Percentiles rank a stretch among this genome's conserved stretches.
These are phyloP conservation scores for Nemania abortiva DNA, from an alignment of 2,329 filamentous ascomycete species.

Conservation along the genomic window DNA sequence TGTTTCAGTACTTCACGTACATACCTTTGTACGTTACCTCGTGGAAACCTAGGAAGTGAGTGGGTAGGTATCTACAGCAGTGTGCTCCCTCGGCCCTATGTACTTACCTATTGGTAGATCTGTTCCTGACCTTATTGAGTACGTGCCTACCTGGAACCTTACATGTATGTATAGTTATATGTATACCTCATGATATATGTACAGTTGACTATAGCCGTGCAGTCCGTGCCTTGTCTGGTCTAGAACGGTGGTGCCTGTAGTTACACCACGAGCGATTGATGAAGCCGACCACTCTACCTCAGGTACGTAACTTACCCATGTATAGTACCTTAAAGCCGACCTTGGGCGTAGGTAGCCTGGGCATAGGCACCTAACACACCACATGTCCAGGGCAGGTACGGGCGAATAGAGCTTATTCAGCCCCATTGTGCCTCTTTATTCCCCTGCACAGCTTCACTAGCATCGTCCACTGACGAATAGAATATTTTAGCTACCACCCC, in stretches of 20 bases:
- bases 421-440: neutral
- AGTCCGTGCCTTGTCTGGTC: neutral
- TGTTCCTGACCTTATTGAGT: conserved; percentile 31
- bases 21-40: too few relatives aligned
- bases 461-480: too few relatives aligned
- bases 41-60: neutral
- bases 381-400: neutral
- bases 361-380: conserved; percentile 2
- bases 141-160: conserved; percentile 14
- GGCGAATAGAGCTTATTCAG: neutral
- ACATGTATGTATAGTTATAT: neutral
- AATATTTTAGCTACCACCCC: too few relatives aligned
- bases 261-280: neutral
- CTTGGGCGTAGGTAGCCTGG: neutral
- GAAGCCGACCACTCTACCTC: neutral
- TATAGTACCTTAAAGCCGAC: neutral
- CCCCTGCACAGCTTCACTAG: too few relatives aligned
- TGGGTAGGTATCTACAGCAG: neutral
- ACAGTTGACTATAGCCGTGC: neutral
- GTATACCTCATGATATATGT: neutral
- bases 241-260: conserved; percentile 2
- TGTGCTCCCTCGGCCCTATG: conserved; percentile 13
- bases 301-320: too few relatives aligned
- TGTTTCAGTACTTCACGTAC: too few relatives aligned
- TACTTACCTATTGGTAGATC: conserved; percentile 29